Percentiles rank a stretch among this genome's conserved stretches.
Evolutionary conservation across 345 rosid species (phyloP).

Genomic region (Eucalyptus pumila): DNA sequence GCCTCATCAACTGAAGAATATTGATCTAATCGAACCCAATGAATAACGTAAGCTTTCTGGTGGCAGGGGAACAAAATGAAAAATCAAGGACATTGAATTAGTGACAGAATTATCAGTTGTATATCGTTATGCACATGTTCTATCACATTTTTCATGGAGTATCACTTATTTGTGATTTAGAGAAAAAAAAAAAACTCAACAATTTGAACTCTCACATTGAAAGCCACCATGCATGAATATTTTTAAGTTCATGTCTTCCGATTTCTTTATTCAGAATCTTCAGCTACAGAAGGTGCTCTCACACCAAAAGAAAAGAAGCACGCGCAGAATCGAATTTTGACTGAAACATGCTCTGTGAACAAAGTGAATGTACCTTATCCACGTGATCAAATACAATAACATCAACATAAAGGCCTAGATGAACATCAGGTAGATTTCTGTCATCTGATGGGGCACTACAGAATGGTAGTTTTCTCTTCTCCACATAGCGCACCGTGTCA

Average conservation of each 20-base stretch:
- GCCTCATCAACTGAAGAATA: constrained; percentile 68
- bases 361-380: constrained; percentile 43
- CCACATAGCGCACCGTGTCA: constrained; percentile 82
- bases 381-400: constrained; percentile 86
- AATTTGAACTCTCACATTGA: background rate
- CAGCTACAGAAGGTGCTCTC: background rate
- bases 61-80: background rate
- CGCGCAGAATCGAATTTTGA: background rate
- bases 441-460: constrained; percentile 67
- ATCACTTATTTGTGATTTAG: background rate
- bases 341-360: background rate
- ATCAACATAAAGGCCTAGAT: constrained; percentile 87
- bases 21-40: constrained; percentile 83
- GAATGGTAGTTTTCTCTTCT: constrained; percentile 84
- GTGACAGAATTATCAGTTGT: background rate
- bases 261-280: background rate
- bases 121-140: background rate
- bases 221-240: background rate
- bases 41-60: constrained; percentile 88
- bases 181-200: background rate
- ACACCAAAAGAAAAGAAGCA: background rate
- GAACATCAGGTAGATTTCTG: constrained; percentile 85
- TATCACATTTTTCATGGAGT: background rate
- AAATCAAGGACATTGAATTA: background rate
- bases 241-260: background rate